These are phyloP conservation scores for Brassica hybrid DNA, from an alignment of 441 rosid species.

Conservation along the genomic window DNA sequence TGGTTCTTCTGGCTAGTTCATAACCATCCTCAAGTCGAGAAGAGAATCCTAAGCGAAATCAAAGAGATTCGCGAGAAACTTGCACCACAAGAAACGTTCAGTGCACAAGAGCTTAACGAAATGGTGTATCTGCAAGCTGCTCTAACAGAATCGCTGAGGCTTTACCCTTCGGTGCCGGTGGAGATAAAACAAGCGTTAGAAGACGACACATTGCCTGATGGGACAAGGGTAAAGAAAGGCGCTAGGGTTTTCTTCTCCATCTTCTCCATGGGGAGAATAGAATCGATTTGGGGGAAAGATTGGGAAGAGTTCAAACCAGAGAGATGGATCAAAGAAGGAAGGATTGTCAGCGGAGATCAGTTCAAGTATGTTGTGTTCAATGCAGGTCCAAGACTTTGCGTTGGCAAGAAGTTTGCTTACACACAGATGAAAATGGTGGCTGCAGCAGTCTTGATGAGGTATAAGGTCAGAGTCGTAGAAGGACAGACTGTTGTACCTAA, in stretches of 20 bases:
- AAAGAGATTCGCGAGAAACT: conserved; percentile 30
- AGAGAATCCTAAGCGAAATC: conserved; percentile 56
- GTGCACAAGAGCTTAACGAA: conserved; percentile 52
- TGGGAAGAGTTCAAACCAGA: conserved; percentile 77
- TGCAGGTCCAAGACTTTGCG: conserved; percentile 73
- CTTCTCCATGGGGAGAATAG: conserved; percentile 66
- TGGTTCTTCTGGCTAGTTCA: conserved; percentile 83
- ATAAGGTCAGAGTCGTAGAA: conserved; percentile 53
- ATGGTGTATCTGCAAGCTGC: conserved; percentile 82
- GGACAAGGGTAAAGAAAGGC: conserved; percentile 54
- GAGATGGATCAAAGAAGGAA: conserved; percentile 70
- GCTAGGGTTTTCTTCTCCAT: conserved; percentile 55
- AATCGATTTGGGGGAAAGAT: conserved; percentile 71
- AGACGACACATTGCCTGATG: conserved; percentile 68
- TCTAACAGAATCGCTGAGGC: conserved; percentile 72
- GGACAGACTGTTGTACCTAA: conserved; percentile 64
- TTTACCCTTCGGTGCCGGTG: conserved; percentile 74
- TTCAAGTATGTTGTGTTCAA: conserved; percentile 81
- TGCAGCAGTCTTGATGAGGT: conserved; percentile 66
- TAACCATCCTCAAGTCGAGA: conserved; percentile 56
- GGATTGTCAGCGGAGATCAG: conserved; percentile 57
- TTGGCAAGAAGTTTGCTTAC: conserved; percentile 80
- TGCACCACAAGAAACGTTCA: conserved; percentile 33
- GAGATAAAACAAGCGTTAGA: conserved; percentile 71
- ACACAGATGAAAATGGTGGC: conserved; percentile 90